These are phyloP conservation scores for Phialemonium atrogriseum DNA, from an alignment of 2,329 filamentous ascomycete genomes.

Conservation along the genomic window DNA sequence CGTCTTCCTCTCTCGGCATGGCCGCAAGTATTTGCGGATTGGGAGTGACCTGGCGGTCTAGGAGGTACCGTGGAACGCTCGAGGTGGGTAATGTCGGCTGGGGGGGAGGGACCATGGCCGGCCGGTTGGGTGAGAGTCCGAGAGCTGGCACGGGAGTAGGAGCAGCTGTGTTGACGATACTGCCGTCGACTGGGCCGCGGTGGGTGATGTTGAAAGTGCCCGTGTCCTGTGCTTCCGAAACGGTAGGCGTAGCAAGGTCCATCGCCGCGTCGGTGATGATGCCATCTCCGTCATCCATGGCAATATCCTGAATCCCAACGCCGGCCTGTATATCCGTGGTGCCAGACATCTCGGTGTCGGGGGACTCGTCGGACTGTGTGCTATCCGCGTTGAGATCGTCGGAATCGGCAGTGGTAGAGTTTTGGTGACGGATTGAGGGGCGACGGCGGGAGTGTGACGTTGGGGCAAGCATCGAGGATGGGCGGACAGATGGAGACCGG, in stretches of 20 bases:
- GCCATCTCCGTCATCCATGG: slow-evolving; percentile 70
- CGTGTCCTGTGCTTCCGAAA: slow-evolving; percentile 76
- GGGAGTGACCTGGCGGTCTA: slow-evolving; percentile 63
- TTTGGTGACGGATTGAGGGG: slow-evolving; percentile 82
- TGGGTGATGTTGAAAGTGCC: slow-evolving; percentile 94
- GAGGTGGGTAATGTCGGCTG: slow-evolving; percentile 65
- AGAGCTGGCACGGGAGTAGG: slow-evolving; percentile 59
- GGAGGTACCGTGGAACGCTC: slow-evolving; percentile 69
- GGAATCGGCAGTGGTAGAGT: slow-evolving; percentile 71
- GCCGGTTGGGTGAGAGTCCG: slow-evolving; percentile 65
- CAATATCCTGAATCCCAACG: slow-evolving; percentile 77
- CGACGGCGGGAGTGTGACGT: slow-evolving; percentile 55
- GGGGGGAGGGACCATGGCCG: slow-evolving; percentile 60
- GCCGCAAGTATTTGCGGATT: slow-evolving; percentile 71
- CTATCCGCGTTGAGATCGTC: slow-evolving; percentile 85
- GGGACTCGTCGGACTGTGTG: slow-evolving; percentile 67
- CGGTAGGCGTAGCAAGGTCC: slow-evolving; percentile 66
- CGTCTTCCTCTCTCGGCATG: slow-evolving; percentile 95
- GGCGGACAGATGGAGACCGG: slow-evolving; percentile 46
- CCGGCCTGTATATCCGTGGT: slow-evolving; percentile 72
- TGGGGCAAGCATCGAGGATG: slow-evolving; percentile 43
- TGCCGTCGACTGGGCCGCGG: slow-evolving; percentile 74
- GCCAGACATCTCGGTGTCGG: slow-evolving; percentile 70
- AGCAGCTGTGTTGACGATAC: slow-evolving; percentile 65
- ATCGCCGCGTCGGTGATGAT: slow-evolving; percentile 70